phyloP scores from a whole-genome alignment of 768 basidiomycete genomes.

The Tremella yokohamensis region DNA sequence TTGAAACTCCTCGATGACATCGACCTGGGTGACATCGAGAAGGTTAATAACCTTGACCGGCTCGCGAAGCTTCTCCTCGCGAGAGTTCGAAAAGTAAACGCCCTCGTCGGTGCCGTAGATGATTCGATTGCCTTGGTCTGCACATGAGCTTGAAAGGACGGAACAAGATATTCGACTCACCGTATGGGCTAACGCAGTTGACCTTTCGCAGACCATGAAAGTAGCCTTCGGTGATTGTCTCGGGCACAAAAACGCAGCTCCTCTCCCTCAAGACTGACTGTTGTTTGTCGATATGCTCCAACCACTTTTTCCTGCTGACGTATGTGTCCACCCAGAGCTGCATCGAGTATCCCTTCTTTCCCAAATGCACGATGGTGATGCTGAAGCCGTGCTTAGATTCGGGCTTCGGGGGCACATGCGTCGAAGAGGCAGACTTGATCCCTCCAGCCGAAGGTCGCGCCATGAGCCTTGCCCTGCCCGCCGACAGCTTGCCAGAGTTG shows the following conservation, averaged over 20 bases:
- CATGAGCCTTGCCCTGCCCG: constrained; percentile 32
- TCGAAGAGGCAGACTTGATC: constrained; percentile 21
- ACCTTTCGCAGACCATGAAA: constrained; percentile 81
- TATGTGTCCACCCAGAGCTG: constrained; percentile 86
- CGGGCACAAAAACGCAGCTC: constrained; percentile 79
- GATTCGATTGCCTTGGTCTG: constrained; percentile 76
- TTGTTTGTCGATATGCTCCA: constrained; percentile 84
- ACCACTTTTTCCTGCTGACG: constrained; percentile 84
- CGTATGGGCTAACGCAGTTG: constrained; percentile 81
- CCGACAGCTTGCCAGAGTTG: constrained; percentile 51
- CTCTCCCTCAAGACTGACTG: constrained; percentile 79
- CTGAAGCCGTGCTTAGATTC: constrained; percentile 77
- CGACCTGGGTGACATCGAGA: constrained; percentile 87
- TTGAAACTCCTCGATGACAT: constrained; percentile 92
- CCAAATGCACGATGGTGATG: constrained; percentile 90
- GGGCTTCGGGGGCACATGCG: constrained; percentile 49
- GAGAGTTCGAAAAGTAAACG: constrained; percentile 86
- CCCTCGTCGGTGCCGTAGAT: constrained; percentile 98
- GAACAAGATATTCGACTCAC: constrained; percentile 58
- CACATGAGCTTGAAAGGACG: neutral
- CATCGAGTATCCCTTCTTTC: constrained; percentile 84
- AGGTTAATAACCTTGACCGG: constrained; percentile 86
- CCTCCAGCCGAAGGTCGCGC: constrained; percentile 26
- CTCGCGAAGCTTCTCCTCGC: constrained; percentile 65
- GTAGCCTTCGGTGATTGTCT: constrained; percentile 79